A percentile compares a stretch with the other conserved stretches of the same genome.
These are phyloP conservation scores for Kuraishia borneana DNA, from an alignment of 805 yeast genomes.

Conservation along the genomic window DNA sequence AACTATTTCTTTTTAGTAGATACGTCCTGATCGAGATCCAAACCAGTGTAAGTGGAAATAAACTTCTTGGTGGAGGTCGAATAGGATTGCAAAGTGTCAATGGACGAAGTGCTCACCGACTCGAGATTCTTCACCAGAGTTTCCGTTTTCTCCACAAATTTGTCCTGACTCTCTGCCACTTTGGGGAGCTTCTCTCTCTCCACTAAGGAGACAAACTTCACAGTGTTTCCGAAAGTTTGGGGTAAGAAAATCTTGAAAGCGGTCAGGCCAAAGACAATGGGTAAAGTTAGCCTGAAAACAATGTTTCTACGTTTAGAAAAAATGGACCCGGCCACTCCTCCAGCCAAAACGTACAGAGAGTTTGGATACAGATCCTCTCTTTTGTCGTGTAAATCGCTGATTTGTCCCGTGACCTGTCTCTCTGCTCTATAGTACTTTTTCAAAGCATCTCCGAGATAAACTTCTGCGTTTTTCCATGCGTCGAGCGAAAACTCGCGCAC, in stretches of 20 bases:
- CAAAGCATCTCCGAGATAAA: conserved; percentile 34
- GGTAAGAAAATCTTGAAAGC: conserved; percentile 69
- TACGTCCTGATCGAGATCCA: conserved; percentile 54
- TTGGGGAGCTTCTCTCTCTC: conserved; percentile 54
- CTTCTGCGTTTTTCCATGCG: conserved; percentile 21
- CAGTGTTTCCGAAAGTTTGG: conserved; percentile 52
- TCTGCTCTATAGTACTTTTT: conserved; percentile 46
- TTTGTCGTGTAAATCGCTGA: conserved; percentile 51
- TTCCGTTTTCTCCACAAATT: conserved; percentile 32
- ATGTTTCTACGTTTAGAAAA: conserved; percentile 57
- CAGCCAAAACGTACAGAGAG: conserved; percentile 54
- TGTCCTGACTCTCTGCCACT: conserved; percentile 51
- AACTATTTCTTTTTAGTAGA: conserved; percentile 29
- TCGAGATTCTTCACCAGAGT: conserved; percentile 32
- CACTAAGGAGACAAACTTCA: conserved; percentile 42
- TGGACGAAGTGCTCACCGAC: conserved; percentile 21
- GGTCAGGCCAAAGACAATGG: conserved; percentile 46
- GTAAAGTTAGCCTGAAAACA: conserved; percentile 41
- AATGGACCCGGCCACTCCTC: conserved; percentile 62
- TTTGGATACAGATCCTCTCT: conserved; percentile 67
- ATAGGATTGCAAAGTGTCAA: conserved; percentile 15
- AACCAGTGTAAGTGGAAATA: conserved; percentile 51
- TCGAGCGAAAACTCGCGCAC: conserved; percentile 32
- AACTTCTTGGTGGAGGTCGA: conserved; percentile 27
- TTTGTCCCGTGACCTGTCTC: conserved; percentile 48